These are phyloP conservation scores for Sutorius eximius DNA, from an alignment of 1,284 basidiomycete species.

Conservation along the genomic window DNA sequence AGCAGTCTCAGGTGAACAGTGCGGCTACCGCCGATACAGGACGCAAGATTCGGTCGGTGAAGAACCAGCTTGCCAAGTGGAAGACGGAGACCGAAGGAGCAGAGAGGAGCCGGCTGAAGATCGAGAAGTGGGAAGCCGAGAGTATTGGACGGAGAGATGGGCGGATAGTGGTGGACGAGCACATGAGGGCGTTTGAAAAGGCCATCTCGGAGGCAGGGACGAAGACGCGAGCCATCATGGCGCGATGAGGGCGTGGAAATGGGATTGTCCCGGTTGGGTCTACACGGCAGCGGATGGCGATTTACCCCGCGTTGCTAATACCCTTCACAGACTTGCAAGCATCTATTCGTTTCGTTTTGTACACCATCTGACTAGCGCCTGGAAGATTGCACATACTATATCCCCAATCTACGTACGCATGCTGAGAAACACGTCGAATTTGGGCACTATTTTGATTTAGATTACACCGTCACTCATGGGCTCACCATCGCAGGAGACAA, in stretches of 20 bases:
- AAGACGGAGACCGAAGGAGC: constrained; percentile 77
- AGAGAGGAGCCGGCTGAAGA: constrained; percentile 68
- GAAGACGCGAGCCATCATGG: constrained; percentile 78
- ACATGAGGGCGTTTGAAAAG: constrained; percentile 68
- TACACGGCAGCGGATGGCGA: constrained; percentile 4
- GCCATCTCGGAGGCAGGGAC: constrained; percentile 66
- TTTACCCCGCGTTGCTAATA: constrained; percentile 11
- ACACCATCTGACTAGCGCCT: constrained; percentile 6
- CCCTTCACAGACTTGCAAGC: constrained; percentile 8
- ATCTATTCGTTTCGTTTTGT: constrained; percentile 28
- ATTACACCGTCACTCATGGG: neutral
- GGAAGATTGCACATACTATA: constrained; percentile 2
- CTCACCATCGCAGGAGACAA: constrained; percentile 7
- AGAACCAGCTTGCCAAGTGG: constrained; percentile 78
- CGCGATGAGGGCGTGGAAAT: constrained; percentile 30
- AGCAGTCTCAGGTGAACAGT: constrained; percentile 81
- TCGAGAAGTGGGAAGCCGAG: constrained; percentile 76
- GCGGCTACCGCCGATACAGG: constrained; percentile 81
- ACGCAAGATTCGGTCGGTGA: constrained; percentile 75
- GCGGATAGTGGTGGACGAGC: constrained; percentile 68
- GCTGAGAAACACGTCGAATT: neutral
- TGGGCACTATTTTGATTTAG: no score
- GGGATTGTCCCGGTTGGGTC: neutral
- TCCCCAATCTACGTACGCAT: neutral
- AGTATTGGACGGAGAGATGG: constrained; percentile 49